Percentiles rank a stretch among this genome's conserved stretches.
phyloP scores from a whole-genome alignment of 192 early-diverging fungal genomes.

The Umbelopsis sp. region DNA sequence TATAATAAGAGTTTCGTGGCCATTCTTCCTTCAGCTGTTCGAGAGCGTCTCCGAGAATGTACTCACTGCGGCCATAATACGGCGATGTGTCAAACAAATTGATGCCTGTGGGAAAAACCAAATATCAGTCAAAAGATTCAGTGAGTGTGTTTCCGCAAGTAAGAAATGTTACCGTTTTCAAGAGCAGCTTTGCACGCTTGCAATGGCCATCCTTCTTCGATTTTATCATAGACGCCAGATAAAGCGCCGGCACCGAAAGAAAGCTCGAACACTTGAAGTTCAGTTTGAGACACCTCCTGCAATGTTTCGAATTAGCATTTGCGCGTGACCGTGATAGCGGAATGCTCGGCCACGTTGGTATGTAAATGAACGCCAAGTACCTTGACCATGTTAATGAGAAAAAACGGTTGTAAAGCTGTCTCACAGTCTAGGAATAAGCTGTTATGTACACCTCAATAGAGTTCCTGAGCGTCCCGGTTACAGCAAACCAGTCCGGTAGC shows the following conservation, averaged over 20 bases:
- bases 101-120: slow-evolving; percentile 49
- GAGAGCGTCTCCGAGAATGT: slow-evolving; percentile 65
- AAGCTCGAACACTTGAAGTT: slow-evolving; percentile 47
- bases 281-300: slow-evolving; percentile 29
- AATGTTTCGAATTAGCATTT: neutral
- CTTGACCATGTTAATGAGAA: too few species aligned
- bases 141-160: neutral
- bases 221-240: slow-evolving; percentile 49
- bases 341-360: too few species aligned
- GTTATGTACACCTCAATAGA: too few species aligned
- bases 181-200: slow-evolving; percentile 54
- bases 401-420: too few species aligned
- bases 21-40: slow-evolving; percentile 46
- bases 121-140: neutral
- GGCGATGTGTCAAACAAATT: slow-evolving; percentile 75
- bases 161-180: slow-evolving; percentile 35
- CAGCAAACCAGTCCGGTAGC: too few species aligned
- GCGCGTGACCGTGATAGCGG: too few species aligned
- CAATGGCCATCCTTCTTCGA: slow-evolving; percentile 49
- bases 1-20: slow-evolving; percentile 66
- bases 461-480: too few species aligned
- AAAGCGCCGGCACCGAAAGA: slow-evolving; percentile 58
- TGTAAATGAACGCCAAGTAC: too few species aligned
- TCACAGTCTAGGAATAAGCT: too few species aligned
- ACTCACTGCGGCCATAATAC: slow-evolving; percentile 72